phyloP scores from a whole-genome alignment of 2,329 filamentous ascomycete species.

The Emericellopsis cladophorae region DNA sequence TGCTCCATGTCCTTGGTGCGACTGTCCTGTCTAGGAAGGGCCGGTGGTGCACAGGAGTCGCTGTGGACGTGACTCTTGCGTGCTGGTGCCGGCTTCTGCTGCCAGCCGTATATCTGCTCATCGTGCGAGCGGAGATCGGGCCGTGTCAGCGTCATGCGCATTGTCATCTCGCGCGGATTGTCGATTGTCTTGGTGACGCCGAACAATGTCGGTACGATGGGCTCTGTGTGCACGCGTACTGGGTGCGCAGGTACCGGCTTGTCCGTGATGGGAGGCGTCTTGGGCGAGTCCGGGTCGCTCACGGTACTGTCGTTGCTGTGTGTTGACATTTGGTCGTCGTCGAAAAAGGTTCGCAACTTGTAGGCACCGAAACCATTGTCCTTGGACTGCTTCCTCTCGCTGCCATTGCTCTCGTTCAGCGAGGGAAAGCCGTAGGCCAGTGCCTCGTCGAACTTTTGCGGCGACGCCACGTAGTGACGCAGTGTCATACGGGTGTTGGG shows the following conservation, averaged over 20 bases:
- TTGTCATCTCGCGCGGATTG: conserved; percentile 74
- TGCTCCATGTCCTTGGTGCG: conserved; percentile 37
- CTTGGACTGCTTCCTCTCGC: conserved; percentile 4
- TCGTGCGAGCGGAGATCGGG: conserved; percentile 73
- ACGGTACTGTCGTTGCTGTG: conserved; percentile 43
- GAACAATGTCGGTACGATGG: conserved; percentile 7
- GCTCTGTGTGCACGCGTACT: conserved; percentile 11
- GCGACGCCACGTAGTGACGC: conserved; percentile 73
- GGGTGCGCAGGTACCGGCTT: conserved; percentile 18
- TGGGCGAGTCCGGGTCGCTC: conserved; percentile 46
- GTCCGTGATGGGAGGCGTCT: conserved; percentile 37
- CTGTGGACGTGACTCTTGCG: conserved; percentile 29
- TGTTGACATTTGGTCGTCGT: conserved; percentile 43
- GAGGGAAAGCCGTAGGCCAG: conserved; percentile 87
- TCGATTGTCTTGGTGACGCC: background rate
- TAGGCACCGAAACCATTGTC: conserved; percentile 18
- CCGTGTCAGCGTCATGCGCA: conserved; percentile 88
- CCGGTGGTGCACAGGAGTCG: conserved; percentile 15
- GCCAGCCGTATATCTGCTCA: conserved; percentile 58
- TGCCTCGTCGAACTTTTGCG: conserved; percentile 91
- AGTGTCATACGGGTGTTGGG: conserved; percentile 80
- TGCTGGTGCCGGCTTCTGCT: conserved; percentile 29
- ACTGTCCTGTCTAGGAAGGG: conserved; percentile 20
- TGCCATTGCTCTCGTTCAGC: conserved; percentile 24
- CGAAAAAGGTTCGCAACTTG: conserved; percentile 42